A percentile compares a stretch with the other conserved stretches of the same genome.
Evolutionary conservation across 164 flowering plant species (phyloP).

Genomic region (Vitis rotundifolia): DNA sequence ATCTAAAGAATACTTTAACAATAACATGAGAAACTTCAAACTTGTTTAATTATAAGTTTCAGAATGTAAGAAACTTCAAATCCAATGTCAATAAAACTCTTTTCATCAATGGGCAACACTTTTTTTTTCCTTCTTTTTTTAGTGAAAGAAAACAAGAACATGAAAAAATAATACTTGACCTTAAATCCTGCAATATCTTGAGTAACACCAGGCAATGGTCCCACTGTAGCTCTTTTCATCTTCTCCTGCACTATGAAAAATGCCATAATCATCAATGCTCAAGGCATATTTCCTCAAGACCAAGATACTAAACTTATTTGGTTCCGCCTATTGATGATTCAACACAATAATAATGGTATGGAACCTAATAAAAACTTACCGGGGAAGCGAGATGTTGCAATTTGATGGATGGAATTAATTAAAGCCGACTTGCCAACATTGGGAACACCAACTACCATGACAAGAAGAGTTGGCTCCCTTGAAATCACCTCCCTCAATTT

Average conservation of each 20-base stretch:
- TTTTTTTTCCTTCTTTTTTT: no score
- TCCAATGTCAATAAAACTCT: no score
- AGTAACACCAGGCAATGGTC: slow-evolving; percentile 97
- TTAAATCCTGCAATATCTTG: slow-evolving; percentile 98
- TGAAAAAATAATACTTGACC: slow-evolving; percentile 35
- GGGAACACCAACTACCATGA: slow-evolving; percentile 97
- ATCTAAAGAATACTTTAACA: no score
- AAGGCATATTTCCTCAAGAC: neutral
- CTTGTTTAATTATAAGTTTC: no score
- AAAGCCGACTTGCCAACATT: slow-evolving; percentile 96
- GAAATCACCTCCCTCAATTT: slow-evolving; percentile 82
- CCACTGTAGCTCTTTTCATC: slow-evolving; percentile 84
- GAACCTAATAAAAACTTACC: slow-evolving; percentile 42
- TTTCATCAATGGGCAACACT: no score
- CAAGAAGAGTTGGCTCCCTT: slow-evolving; percentile 94
- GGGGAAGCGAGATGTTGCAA: slow-evolving; percentile 77
- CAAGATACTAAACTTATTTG: neutral
- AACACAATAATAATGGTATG: neutral
- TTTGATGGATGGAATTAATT: slow-evolving; percentile 83
- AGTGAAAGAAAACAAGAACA: neutral
- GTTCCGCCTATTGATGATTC: neutral
- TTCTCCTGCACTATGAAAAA: slow-evolving; percentile 80
- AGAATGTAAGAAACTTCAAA: no score
- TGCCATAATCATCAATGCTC: slow-evolving; percentile 10
- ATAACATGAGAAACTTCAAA: no score